These are phyloP conservation scores for Clarireedia paspali DNA, from an alignment of 2,329 filamentous ascomycete genomes.

Conservation along the genomic window DNA sequence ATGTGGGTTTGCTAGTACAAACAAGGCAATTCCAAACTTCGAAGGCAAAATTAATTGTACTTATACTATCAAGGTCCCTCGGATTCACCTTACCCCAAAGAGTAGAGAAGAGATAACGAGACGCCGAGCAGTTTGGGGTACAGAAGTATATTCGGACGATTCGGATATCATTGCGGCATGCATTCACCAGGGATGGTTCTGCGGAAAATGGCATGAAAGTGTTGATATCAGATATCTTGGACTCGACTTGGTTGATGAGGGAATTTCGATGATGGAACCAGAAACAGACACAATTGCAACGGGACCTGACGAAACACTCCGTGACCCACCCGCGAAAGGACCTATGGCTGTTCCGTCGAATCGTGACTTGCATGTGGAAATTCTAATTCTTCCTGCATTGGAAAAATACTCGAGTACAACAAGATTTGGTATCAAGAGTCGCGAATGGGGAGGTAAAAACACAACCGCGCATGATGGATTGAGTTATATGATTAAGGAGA, in stretches of 20 bases:
- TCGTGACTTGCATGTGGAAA: constrained; percentile 78
- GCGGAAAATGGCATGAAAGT: constrained; percentile 77
- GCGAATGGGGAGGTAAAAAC: constrained; percentile 60
- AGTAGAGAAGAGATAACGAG: constrained; percentile 78
- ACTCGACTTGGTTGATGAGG: constrained; percentile 36
- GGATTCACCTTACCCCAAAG: constrained; percentile 61
- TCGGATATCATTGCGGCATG: constrained; percentile 88
- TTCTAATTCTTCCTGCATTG: constrained; percentile 74
- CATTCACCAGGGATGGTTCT: constrained; percentile 88
- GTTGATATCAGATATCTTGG: constrained; percentile 64
- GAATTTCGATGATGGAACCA: constrained; percentile 7
- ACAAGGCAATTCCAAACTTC: constrained; percentile 56
- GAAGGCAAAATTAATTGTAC: constrained; percentile 73
- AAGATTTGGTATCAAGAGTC: constrained; percentile 73
- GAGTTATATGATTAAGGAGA: constrained; percentile 75
- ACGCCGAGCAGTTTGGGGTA: constrained; percentile 80
- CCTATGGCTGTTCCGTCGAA: constrained; percentile 58
- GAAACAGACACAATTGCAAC: neutral
- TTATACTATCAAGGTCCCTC: constrained; percentile 78
- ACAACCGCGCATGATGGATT: constrained; percentile 42
- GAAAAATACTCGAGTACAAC: constrained; percentile 68
- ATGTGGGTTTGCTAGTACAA: constrained; percentile 24
- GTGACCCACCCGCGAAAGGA: constrained; percentile 47
- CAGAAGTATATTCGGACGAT: constrained; percentile 91
- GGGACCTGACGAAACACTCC: constrained; percentile 30